phyloP scores from a whole-genome alignment of 371 early-diverging fungal species.

The Apophysomyces variabilis region DNA sequence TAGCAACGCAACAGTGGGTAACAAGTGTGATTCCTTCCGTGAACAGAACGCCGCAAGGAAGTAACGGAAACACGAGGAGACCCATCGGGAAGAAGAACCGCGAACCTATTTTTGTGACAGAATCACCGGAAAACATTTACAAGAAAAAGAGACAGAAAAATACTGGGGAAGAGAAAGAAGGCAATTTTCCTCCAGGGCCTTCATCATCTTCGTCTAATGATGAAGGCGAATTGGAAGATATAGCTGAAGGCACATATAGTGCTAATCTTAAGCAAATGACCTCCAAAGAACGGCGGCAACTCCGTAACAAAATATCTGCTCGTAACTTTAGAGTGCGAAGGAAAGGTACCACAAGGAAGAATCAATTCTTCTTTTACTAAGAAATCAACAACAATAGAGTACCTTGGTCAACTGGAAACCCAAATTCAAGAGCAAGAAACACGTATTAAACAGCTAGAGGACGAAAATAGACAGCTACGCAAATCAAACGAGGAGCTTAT shows the following conservation, averaged over 20 bases:
- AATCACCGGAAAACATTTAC: conserved; percentile 26
- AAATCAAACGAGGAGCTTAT: conserved; percentile 10
- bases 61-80: not conserved
- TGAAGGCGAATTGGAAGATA: conserved; percentile 17
- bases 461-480: conserved; percentile 17
- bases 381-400: conserved; percentile 14
- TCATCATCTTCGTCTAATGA: conserved; percentile 14
- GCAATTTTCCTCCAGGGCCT: not conserved
- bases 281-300: conserved; percentile 83
- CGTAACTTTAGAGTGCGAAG: conserved; percentile 86
- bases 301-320: conserved; percentile 90
- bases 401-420: conserved; percentile 25
- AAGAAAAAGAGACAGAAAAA: conserved; percentile 20
- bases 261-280: conserved; percentile 61
- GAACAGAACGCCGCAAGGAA: not conserved
- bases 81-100: conserved; percentile 2
- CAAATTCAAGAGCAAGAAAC: conserved; percentile 22
- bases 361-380: not conserved
- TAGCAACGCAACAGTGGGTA: not conserved
- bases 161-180: not conserved
- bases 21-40: not conserved
- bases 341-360: conserved; percentile 67
- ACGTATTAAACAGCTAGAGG: not conserved
- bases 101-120: conserved; percentile 33
- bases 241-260: conserved; percentile 5